These are phyloP conservation scores for Nicotiana paniculata DNA, from an alignment of 257 asterid species.

Conservation along the genomic window DNA sequence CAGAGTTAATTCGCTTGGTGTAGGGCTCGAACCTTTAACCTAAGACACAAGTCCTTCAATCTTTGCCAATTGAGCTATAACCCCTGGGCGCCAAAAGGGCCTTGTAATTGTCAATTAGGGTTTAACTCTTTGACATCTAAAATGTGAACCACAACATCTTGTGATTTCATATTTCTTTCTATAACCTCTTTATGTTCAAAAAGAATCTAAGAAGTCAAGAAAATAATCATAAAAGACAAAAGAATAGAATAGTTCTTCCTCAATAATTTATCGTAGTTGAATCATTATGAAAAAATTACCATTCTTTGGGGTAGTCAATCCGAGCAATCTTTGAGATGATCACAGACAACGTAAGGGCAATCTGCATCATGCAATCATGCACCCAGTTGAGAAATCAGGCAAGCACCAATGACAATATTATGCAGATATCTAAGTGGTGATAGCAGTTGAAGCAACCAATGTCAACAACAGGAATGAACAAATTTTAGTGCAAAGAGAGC, in stretches of 20 bases:
- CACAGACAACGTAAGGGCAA: constrained; percentile 85
- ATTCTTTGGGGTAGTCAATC: constrained; percentile 92
- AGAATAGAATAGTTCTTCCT: background rate
- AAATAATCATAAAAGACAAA: background rate
- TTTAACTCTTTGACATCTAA: background rate
- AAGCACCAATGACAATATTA: background rate
- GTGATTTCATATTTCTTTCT: background rate
- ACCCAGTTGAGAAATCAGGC: background rate
- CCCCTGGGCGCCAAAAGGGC: background rate
- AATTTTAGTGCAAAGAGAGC: background rate
- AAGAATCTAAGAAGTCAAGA: background rate
- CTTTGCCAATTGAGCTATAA: no score
- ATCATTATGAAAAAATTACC: constrained; percentile 43
- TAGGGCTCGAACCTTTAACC: no score
- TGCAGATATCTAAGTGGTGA: background rate
- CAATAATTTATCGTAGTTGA: background rate
- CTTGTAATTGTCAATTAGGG: background rate
- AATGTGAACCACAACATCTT: background rate
- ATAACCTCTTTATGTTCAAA: background rate
- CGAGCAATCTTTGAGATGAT: constrained; percentile 93
- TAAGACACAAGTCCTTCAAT: no score
- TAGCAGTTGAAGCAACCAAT: constrained; percentile 1
- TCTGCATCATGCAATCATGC: constrained; percentile 36
- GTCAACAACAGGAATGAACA: background rate
- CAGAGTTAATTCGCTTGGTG: no score